These are phyloP conservation scores for Conidiobolus incongruus DNA, from an alignment of 371 early-diverging fungal species.

Conservation along the genomic window DNA sequence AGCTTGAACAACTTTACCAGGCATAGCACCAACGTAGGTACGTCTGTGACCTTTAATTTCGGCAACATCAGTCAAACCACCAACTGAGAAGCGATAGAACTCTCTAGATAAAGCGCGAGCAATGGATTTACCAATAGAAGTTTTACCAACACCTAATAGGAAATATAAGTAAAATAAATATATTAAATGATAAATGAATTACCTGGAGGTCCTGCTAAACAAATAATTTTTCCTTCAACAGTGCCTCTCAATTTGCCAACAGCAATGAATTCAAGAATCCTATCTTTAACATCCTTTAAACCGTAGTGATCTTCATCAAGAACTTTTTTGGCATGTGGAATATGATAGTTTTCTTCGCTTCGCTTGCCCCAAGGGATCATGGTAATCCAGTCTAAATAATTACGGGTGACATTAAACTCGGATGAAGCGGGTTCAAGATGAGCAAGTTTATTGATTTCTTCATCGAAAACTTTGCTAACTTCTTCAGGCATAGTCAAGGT, in stretches of 20 bases:
- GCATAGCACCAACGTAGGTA: conserved; percentile 98
- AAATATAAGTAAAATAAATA: too few species aligned
- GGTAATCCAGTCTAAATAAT: conserved; percentile 93
- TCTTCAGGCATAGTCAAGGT: conserved; percentile 73
- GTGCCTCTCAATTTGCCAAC: conserved; percentile 87
- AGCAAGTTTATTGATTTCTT: conserved; percentile 82
- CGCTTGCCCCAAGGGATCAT: conserved; percentile 90
- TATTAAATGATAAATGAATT: too few species aligned
- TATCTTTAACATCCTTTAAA: conserved; percentile 93
- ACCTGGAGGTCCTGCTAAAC: conserved; percentile 91
- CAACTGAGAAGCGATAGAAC: conserved; percentile 90
- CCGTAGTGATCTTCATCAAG: conserved; percentile 97
- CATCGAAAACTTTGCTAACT: conserved; percentile 87
- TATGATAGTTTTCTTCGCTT: conserved; percentile 72
- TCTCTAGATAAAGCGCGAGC: conserved; percentile 83
- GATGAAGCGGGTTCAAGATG: conserved; percentile 88
- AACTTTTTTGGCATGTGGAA: conserved; percentile 51
- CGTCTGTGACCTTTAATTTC: conserved; percentile 97
- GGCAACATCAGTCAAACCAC: conserved; percentile 90
- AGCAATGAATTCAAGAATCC: conserved; percentile 94
- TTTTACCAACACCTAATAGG: conserved; percentile 95
- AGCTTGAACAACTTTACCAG: conserved; percentile 96
- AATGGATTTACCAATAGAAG: conserved; percentile 91
- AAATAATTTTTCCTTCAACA: conserved; percentile 90
- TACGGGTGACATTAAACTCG: conserved; percentile 91